These are phyloP conservation scores for Diplodia intermedia DNA, from an alignment of 2,329 filamentous ascomycete species.

Conservation along the genomic window DNA sequence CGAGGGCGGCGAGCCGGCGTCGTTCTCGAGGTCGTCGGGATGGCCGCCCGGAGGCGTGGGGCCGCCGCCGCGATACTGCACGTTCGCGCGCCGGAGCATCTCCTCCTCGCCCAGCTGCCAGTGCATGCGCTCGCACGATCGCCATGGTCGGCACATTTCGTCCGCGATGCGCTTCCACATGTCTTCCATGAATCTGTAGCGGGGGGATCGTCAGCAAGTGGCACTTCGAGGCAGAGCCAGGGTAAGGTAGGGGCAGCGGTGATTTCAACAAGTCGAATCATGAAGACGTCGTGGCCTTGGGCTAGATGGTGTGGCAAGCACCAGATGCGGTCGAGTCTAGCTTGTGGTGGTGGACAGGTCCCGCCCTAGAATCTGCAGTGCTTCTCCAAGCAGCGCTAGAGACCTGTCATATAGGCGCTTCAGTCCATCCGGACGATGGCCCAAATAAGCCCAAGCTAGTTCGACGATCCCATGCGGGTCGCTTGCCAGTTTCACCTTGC, in stretches of 20 bases:
- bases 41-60: slow-evolving; percentile 40
- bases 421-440: slow-evolving; percentile 3
- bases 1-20: slow-evolving; percentile 41
- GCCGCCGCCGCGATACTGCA: slow-evolving; percentile 69
- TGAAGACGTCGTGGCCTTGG: not conserved
- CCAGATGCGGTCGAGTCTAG: not conserved
- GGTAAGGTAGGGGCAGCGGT: not conserved
- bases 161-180: slow-evolving; percentile 98
- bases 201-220: slow-evolving; percentile 33
- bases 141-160: slow-evolving; percentile 94
- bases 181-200: slow-evolving; percentile 85
- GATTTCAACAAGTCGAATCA: not conserved
- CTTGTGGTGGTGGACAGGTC: not conserved
- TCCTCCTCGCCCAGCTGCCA: slow-evolving; percentile 94
- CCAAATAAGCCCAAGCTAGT: slow-evolving; percentile 19
- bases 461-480: slow-evolving; percentile 40
- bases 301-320: not conserved
- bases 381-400: not conserved
- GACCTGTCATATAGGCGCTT: slow-evolving; percentile 4
- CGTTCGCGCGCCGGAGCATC: slow-evolving; percentile 91
- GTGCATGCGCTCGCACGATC: slow-evolving; percentile 96
- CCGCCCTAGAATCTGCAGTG: not conserved
- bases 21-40: slow-evolving; percentile 38
- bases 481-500: slow-evolving; percentile 38
- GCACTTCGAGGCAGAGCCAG: not conserved